phyloP scores from a whole-genome alignment of 768 basidiomycete species.

The Trametes cinnabarina region DNA sequence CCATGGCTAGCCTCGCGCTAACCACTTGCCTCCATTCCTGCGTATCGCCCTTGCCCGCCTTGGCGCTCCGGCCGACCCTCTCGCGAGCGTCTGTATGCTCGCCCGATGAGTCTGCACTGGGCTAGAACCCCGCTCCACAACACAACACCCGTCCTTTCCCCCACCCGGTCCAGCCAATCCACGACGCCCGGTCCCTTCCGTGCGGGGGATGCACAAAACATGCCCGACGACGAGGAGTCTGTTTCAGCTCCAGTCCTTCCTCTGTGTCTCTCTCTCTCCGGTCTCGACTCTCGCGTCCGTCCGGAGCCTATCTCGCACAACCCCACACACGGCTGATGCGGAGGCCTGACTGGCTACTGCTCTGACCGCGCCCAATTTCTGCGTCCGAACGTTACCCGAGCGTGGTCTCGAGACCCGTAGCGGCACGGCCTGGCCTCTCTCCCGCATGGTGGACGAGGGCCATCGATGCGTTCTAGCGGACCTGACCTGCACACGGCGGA shows the following conservation, averaged over 20 bases:
- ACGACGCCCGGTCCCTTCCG: background rate
- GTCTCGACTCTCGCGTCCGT: background rate
- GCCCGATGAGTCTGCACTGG: background rate
- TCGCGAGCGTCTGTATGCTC: constrained; percentile 1
- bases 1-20: background rate
- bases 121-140: background rate
- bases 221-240: background rate
- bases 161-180: constrained; percentile 3
- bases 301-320: background rate
- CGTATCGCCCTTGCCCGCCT: background rate
- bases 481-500: background rate
- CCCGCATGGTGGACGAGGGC: background rate
- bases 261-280: background rate
- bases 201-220: background rate
- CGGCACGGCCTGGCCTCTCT: background rate
- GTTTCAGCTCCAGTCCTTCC: constrained; percentile 3
- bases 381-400: background rate
- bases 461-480: background rate
- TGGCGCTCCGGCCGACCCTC: background rate
- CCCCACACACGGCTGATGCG: background rate
- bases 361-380: background rate
- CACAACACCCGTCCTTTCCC: background rate
- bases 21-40: background rate
- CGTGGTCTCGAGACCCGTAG: constrained; percentile 4
- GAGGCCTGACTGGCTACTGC: background rate